Base-by-base conservation (phyloP, 768 basidiomycete genomes). In the Dendrothele bispora region DNA sequence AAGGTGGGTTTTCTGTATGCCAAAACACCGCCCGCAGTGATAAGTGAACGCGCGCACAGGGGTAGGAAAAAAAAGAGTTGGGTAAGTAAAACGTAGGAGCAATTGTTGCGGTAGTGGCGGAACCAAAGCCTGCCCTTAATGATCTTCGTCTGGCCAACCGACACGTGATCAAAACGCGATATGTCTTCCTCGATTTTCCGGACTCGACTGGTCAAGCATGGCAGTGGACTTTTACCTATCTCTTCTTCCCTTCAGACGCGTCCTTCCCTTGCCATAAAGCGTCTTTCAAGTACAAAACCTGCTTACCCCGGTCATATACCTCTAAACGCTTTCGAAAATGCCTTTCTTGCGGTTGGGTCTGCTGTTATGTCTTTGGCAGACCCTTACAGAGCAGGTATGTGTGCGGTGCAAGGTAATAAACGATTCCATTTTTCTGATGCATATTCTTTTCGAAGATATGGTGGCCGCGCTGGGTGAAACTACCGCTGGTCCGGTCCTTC, bases 381-480 rank as follows among this genome's bases (percentile, higher is more conserved):
- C 62, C 92, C 95, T 21, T 75, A 82, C 25, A 75, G 95, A 61
- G 92, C 84, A 53, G 95, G 95, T 92, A 58, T 63, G 86, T 34
- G 24, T 37, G 26, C 10, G 4, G 20, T n/a, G 17, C 20, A 30
- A 24, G 43, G 42, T 24, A 51, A n/a, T 12, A 10, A 18, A 39
- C 39, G 35, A 37, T 46, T 54, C 17, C 54, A 39, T 17, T 39
- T 28, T 36, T 22, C 14, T n/a, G n/a, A n/a, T n/a, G n/a, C n/a
- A n/a, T n/a, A n/a, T n/a, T 41, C 32, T 24, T 39, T 25, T 45
- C 15, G 34, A 53, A 98, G 95, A 99, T 65, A 92, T 99, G 86
- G 80, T 98, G 34, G 95, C 97, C 10, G 88, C 91, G 4, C 77
- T 98, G 7, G 92, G 91, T 20, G 97, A 98, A 67, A 92, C 92